phyloP scores from a whole-genome alignment of 768 basidiomycete species.

The Tricholoma furcatifolium region DNA sequence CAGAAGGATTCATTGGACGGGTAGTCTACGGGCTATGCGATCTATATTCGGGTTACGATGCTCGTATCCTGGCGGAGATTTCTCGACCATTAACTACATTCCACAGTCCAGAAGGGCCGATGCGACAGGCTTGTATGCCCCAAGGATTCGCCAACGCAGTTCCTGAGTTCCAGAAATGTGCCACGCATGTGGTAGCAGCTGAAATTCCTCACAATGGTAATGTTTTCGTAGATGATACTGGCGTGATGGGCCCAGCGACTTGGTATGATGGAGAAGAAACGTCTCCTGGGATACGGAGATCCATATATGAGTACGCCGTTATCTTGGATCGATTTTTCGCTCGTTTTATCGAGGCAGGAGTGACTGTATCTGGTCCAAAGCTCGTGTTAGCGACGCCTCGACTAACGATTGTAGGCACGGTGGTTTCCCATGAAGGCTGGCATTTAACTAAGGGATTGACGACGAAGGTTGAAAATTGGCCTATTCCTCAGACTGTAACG shows the following conservation, averaged over 20 bases:
- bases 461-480: too few species aligned
- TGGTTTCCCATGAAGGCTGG: too few species aligned
- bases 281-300: slow-evolving; percentile 25
- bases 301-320: too few species aligned
- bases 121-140: too few species aligned
- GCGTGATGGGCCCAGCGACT: slow-evolving; percentile 16
- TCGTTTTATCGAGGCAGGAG: too few species aligned
- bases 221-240: slow-evolving; percentile 20
- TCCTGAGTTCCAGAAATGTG: slow-evolving; percentile 30
- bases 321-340: too few species aligned
- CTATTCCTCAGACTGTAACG: too few species aligned
- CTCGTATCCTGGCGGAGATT: slow-evolving; percentile 21
- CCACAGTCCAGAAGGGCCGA: too few species aligned
- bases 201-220: slow-evolving; percentile 3
- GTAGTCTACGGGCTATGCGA: slow-evolving; percentile 25
- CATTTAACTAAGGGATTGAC: too few species aligned
- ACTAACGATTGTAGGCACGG: not conserved
- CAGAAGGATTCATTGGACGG: slow-evolving; percentile 21
- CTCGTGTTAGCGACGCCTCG: not conserved
- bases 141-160: too few species aligned
- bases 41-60: slow-evolving; percentile 33
- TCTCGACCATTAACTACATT: too few species aligned
- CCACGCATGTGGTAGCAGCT: slow-evolving; percentile 10
- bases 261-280: slow-evolving; percentile 9
- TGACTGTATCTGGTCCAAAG: not conserved